Base-by-base conservation (phyloP, 2,329 filamentous ascomycete genomes). In the Aaosphaeria arxii region DNA sequence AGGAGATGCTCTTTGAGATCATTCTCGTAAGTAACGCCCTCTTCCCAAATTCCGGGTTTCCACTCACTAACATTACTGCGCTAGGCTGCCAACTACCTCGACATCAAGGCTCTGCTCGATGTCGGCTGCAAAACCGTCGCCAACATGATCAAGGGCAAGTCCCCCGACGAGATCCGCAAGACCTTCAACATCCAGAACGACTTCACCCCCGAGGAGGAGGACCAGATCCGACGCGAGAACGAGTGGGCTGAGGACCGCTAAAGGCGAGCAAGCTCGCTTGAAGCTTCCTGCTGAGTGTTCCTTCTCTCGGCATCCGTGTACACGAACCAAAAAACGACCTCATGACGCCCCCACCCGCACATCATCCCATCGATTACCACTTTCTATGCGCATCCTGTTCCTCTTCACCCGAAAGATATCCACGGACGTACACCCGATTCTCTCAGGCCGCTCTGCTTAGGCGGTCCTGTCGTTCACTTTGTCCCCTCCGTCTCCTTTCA, bases 131-230 rank as follows among this genome's bases (percentile, higher is more conserved):
- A 99, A 84, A 99, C 94, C 0, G 94, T 99, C 11, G 94, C 94
- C 53, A 99, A 99, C 77, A 99, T 99, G 94, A 99, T 99, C 81
- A 99, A 99, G 88, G 94, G 94, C 77, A 99, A 99, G 82, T 96
- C 91, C 0, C 94, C 94, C 3, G 94, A 99, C 72, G 94, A 99
- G 78, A 99, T 99, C 64, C 89, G 94, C 44, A 99, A 97, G 82
- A 99, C 94, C 0, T 99, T 99, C 80, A 99, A 99, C 77, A 99
- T 99, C 66, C 94, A 95, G 66, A 99, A 99, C 64, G 94, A 99
- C 73, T 99, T 99, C 77, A 97, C 94, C 0, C 90, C 92, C 2
- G 94, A 99, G 74, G 94, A 99, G 77, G 94, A 99, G 74, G 94
- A 99, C 69, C 94, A 99, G 81, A 99, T 78, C 55, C 76, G 76